A percentile compares a stretch with the other conserved stretches of the same genome.
Evolutionary conservation across 345 rosid species (phyloP).

Genomic region (Camelina sativa): DNA sequence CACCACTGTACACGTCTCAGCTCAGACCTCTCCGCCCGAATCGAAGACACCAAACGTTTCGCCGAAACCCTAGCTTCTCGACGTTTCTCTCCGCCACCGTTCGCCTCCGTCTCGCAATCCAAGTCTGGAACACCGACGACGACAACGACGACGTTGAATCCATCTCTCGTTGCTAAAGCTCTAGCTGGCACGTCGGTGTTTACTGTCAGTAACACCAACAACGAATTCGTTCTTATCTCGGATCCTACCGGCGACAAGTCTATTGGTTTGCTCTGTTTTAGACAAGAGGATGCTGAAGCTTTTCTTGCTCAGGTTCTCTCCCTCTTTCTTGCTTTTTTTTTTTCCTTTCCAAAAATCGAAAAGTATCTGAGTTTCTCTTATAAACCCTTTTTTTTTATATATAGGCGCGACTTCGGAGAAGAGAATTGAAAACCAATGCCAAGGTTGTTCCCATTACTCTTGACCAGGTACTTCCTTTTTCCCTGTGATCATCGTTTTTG

Average conservation of each 20-base stretch:
- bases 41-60: slow-evolving; percentile 60
- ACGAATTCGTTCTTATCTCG: slow-evolving; percentile 93
- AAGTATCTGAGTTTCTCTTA: slow-evolving; percentile 23
- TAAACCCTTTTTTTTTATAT: slow-evolving; percentile 20
- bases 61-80: slow-evolving; percentile 50
- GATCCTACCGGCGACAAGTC: slow-evolving; percentile 86
- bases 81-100: slow-evolving; percentile 51
- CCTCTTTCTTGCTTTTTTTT: neutral
- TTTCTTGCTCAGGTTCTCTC: slow-evolving; percentile 75
- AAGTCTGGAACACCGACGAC: slow-evolving; percentile 41
- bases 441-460: slow-evolving; percentile 90
- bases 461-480: slow-evolving; percentile 64
- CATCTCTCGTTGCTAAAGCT: slow-evolving; percentile 71
- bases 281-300: slow-evolving; percentile 92
- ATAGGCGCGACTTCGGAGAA: slow-evolving; percentile 73
- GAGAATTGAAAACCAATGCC: slow-evolving; percentile 69
- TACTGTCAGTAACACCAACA: slow-evolving; percentile 87
- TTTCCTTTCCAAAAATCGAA: neutral
- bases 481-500: neutral
- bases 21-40: slow-evolving; percentile 59
- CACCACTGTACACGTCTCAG: slow-evolving; percentile 64
- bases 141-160: slow-evolving; percentile 47
- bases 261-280: slow-evolving; percentile 90
- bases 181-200: slow-evolving; percentile 78
- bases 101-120: slow-evolving; percentile 72